A percentile compares a stretch with the other conserved stretches of the same genome.
Evolutionary conservation across 441 rosid genomes (phyloP).

Genomic region (Gossypium lobatum): DNA sequence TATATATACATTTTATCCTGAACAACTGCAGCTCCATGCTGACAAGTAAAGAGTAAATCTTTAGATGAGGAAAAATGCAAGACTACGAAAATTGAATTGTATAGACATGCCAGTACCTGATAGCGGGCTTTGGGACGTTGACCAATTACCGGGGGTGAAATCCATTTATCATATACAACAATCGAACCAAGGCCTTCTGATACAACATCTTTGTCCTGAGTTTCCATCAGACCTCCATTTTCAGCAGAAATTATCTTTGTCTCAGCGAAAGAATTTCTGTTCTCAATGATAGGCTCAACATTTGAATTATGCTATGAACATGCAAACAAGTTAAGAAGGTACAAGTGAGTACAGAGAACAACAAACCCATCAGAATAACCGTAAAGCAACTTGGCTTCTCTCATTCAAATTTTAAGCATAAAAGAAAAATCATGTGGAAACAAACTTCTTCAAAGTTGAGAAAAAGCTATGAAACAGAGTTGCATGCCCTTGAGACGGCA

Average conservation of each 20-base stretch:
- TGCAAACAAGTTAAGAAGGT: constrained; percentile 21
- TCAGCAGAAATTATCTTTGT: constrained; percentile 62
- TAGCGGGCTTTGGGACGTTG: constrained; percentile 86
- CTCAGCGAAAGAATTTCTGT: constrained; percentile 57
- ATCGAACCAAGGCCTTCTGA: constrained; percentile 69
- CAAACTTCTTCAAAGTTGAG: constrained; percentile 1
- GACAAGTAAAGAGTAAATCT: constrained; percentile 23
- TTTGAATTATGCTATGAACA: constrained; percentile 50
- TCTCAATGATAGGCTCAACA: constrained; percentile 52
- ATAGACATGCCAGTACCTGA: constrained; percentile 47
- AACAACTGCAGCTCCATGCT: constrained; percentile 94
- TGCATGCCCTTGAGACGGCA: background rate
- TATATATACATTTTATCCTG: constrained; percentile 88
- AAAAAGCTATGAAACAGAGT: background rate
- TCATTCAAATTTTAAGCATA: background rate
- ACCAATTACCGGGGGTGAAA: constrained; percentile 67
- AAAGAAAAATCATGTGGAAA: background rate
- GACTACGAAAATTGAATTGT: background rate
- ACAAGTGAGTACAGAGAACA: background rate
- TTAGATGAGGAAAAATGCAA: constrained; percentile 24
- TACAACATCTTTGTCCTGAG: constrained; percentile 84
- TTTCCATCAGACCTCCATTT: constrained; percentile 55
- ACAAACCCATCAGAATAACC: background rate
- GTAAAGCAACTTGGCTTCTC: constrained; percentile 8
- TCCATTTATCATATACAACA: constrained; percentile 89